phyloP scores from a whole-genome alignment of 139 green algal genomes.

The Ettlia oleoabundans region DNA sequence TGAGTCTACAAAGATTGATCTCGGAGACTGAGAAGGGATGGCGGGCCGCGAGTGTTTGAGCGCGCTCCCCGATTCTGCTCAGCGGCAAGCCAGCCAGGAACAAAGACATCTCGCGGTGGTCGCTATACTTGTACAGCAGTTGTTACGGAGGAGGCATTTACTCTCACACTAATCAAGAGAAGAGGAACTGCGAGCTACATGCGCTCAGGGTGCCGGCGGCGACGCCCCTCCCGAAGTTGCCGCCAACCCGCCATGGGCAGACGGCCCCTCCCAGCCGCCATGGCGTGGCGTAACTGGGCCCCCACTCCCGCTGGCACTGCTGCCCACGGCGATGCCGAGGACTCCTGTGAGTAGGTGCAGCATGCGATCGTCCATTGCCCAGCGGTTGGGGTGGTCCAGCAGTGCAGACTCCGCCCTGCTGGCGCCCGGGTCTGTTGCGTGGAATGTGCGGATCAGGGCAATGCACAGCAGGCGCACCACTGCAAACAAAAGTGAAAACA shows the following conservation, averaged over 20 bases:
- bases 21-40: background rate
- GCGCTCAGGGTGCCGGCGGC: no score
- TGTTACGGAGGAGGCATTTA: no score
- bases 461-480: constrained; percentile 27
- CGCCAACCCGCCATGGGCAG: no score
- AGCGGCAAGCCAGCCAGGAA: no score
- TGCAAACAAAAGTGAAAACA: background rate
- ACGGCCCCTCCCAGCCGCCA: background rate
- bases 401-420: background rate
- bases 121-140: no score
- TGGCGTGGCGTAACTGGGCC: background rate
- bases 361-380: constrained; percentile 11
- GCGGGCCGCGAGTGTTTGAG: background rate
- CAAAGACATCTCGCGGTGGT: no score
- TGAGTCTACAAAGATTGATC: background rate
- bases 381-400: constrained; percentile 3
- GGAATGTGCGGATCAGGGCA: constrained; percentile 20
- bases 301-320: background rate
- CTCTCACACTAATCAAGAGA: no score
- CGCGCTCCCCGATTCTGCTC: no score
- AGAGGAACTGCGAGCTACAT: no score
- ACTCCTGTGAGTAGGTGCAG: constrained; percentile 15
- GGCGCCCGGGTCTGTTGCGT: background rate
- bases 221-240: no score
- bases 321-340: constrained; percentile 10